phyloP scores from a whole-genome alignment of 352 stramenopile species.

The Phytophthora aleatoria region DNA sequence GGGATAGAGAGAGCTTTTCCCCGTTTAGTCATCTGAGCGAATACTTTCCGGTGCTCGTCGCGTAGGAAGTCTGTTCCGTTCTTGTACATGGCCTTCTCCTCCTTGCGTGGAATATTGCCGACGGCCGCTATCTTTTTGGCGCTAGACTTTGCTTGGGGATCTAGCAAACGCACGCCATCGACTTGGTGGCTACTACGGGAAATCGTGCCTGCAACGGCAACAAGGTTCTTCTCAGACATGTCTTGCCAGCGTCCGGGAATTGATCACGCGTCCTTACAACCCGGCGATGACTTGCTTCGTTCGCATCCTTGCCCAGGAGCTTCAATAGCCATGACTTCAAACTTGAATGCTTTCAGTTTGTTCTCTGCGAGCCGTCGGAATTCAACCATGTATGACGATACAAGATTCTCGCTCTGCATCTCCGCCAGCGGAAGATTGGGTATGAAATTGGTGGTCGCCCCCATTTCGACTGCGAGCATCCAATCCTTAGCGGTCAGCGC shows the following conservation, averaged over 20 bases:
- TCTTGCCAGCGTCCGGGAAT: background rate
- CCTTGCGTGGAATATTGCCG: background rate
- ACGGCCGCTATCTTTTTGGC: conserved; percentile 3
- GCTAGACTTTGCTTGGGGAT: conserved; percentile 11
- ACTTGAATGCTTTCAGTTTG: background rate
- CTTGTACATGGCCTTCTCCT: background rate
- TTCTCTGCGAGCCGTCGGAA: conserved; percentile 2
- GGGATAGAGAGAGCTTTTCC: background rate
- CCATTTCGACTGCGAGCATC: background rate
- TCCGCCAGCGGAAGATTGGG: conserved; percentile 1
- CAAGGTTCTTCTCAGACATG: background rate
- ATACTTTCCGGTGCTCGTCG: background rate
- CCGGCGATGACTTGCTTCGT: background rate
- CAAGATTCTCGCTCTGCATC: background rate
- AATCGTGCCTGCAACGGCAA: background rate
- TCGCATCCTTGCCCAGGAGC: background rate
- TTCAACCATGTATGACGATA: conserved; percentile 1
- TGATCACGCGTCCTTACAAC: background rate
- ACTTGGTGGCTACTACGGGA: background rate
- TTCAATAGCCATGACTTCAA: background rate
- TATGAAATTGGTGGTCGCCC: conserved; percentile 4
- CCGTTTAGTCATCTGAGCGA: background rate
- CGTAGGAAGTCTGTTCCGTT: background rate
- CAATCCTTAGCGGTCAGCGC: background rate
- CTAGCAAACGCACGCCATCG: conserved; percentile 1